Evolutionary conservation across 2,329 filamentous ascomycete species (phyloP).

Genomic region (Ophiostoma piceae): DNA sequence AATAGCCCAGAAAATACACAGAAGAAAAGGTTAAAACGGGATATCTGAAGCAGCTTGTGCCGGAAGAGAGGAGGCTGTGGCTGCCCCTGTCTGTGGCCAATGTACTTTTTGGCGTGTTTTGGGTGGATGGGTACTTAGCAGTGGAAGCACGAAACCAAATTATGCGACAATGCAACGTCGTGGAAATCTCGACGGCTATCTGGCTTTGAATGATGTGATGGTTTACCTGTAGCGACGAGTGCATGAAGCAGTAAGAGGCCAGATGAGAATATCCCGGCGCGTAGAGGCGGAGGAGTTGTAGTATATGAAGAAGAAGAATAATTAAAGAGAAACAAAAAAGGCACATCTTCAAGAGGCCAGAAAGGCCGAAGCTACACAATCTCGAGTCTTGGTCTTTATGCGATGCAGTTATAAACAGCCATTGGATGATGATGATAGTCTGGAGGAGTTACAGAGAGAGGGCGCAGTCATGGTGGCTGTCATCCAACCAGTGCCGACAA

Average conservation of each 20-base stretch:
- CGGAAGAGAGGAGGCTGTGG: not conserved
- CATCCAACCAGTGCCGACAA: not conserved
- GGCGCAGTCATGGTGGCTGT: not conserved
- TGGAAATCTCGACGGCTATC: not conserved
- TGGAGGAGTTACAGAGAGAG: not conserved
- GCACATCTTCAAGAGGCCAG: not conserved
- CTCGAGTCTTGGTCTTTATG: not conserved
- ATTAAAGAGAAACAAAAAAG: not conserved
- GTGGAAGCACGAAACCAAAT: not conserved
- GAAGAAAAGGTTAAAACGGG: not conserved
- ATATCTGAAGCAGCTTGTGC: slow-evolving; percentile 10
- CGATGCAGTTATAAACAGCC: not conserved
- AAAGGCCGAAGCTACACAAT: too few relatives aligned
- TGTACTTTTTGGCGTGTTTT: not conserved
- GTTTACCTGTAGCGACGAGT: too few relatives aligned
- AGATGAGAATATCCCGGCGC: not conserved
- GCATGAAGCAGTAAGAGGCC: not conserved
- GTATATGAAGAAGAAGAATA: not conserved
- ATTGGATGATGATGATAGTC: not conserved
- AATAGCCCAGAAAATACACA: not conserved
- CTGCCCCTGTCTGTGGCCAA: slow-evolving; percentile 6
- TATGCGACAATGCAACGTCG: not conserved
- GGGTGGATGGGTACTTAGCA: not conserved
- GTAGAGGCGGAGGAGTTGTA: not conserved
- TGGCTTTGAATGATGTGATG: not conserved